Evolutionary conservation across 2,329 filamentous ascomycete species (phyloP).

Genomic region (Dactylellina drechsleri): DNA sequence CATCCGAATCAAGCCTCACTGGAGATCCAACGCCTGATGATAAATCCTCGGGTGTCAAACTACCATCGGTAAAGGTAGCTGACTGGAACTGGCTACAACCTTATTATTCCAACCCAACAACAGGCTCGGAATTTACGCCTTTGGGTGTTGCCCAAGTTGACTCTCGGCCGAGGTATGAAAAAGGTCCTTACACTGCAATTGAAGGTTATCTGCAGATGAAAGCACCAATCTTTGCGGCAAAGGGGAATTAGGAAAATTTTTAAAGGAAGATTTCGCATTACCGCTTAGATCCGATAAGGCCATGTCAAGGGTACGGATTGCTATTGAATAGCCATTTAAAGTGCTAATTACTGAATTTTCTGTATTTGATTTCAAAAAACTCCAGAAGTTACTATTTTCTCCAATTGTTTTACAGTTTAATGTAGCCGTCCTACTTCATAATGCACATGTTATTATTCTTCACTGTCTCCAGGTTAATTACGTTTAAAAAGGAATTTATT

Average conservation of each 20-base stretch:
- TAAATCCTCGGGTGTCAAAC: not conserved
- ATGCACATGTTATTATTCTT: no score
- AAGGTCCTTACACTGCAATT: constrained; percentile 59
- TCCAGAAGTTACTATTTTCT: not conserved
- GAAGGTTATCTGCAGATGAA: constrained; percentile 41
- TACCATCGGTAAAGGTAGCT: constrained; percentile 31
- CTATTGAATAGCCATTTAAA: not conserved
- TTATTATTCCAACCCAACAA: constrained; percentile 41
- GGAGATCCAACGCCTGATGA: no score
- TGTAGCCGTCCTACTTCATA: no score
- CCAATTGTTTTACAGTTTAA: not conserved
- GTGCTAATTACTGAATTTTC: not conserved
- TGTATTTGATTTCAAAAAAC: not conserved
- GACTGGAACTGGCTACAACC: constrained; percentile 62
- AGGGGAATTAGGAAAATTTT: no score
- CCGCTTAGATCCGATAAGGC: not conserved
- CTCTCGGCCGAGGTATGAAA: constrained; percentile 57
- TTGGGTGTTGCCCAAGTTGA: constrained; percentile 56
- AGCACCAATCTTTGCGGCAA: constrained; percentile 10
- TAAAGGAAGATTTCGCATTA: no score
- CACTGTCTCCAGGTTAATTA: no score
- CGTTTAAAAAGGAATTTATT: no score
- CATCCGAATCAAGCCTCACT: no score
- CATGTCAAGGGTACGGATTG: not conserved
- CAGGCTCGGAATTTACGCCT: constrained; percentile 39